Evolutionary conservation across 2,329 filamentous ascomycete species (phyloP).

Genomic region (Aspergillus melleus): DNA sequence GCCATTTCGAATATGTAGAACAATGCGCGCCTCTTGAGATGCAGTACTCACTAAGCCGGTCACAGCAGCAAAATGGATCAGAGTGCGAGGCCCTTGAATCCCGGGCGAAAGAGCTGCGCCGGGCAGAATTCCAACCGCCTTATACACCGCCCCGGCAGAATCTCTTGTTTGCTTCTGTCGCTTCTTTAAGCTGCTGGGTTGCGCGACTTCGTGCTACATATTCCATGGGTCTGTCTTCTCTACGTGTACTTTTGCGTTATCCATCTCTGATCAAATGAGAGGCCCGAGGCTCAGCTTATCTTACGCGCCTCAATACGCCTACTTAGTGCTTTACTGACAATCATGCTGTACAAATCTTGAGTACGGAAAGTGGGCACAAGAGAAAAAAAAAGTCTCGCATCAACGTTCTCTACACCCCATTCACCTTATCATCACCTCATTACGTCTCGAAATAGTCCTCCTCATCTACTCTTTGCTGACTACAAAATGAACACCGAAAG

Average conservation of each 20-base stretch:
- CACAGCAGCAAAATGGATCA: slow-evolving; percentile 13
- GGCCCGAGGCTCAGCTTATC: too few species aligned
- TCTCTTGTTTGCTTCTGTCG: background rate
- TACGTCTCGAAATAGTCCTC: background rate
- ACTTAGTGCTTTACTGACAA: background rate
- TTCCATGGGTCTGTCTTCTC: background rate
- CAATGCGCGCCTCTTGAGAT: slow-evolving; percentile 10
- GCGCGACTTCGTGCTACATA: background rate
- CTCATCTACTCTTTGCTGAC: background rate
- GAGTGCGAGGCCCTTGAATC: slow-evolving; percentile 9
- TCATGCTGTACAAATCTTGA: background rate
- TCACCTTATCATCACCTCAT: background rate
- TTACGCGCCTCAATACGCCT: too few species aligned
- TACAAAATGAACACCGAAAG: slow-evolving; percentile 16
- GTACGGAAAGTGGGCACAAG: background rate
- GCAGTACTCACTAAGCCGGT: slow-evolving; percentile 3
- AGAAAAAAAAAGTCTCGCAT: background rate
- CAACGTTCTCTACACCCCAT: background rate
- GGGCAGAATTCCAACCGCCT: slow-evolving; percentile 14
- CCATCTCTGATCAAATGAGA: background rate
- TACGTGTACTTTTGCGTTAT: background rate
- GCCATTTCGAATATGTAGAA: slow-evolving; percentile 31
- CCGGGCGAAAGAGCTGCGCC: slow-evolving; percentile 14
- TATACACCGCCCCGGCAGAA: slow-evolving; percentile 32
- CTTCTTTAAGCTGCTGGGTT: background rate